Conservation (phyloP, 768 basidiomycete genomes). For the Termitomyces sp. region DNA sequence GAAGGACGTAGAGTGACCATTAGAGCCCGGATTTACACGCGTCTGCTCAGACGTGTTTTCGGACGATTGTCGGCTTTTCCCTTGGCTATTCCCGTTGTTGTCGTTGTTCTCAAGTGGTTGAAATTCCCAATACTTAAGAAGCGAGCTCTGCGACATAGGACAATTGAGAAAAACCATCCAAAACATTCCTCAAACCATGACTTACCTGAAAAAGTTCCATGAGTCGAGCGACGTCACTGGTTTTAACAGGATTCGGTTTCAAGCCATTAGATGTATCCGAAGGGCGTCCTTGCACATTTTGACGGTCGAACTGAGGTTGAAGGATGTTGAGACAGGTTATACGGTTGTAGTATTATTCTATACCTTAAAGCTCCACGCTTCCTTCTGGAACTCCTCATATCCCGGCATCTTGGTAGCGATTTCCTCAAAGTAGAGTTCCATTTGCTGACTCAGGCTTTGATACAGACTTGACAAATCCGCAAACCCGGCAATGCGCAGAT, state of each 20-base stretch:
- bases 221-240: constrained; percentile 76
- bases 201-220: constrained; percentile 82
- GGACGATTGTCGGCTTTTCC: constrained; percentile 25
- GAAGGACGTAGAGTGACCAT: constrained; percentile 13
- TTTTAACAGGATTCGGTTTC: constrained; percentile 51
- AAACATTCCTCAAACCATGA: neutral
- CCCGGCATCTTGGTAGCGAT: constrained; percentile 58
- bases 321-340: constrained; percentile 4
- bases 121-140: constrained; percentile 74
- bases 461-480: constrained; percentile 79
- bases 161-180: neutral
- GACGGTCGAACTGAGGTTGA: constrained; percentile 64
- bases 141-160: constrained; percentile 46
- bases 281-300: constrained; percentile 64
- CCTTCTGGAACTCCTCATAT: constrained; percentile 69
- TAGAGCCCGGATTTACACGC: constrained; percentile 31
- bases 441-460: constrained; percentile 71
- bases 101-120: constrained; percentile 34
- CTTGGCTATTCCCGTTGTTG: constrained; percentile 13
- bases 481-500: constrained; percentile 81
- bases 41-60: constrained; percentile 38
- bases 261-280: constrained; percentile 40
- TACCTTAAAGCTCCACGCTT: constrained; percentile 80
- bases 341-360: neutral
- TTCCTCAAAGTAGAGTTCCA: constrained; percentile 76